Evolutionary conservation across 495 filamentous ascomycete species (phyloP).

Genomic region (Podospora anserina): DNA sequence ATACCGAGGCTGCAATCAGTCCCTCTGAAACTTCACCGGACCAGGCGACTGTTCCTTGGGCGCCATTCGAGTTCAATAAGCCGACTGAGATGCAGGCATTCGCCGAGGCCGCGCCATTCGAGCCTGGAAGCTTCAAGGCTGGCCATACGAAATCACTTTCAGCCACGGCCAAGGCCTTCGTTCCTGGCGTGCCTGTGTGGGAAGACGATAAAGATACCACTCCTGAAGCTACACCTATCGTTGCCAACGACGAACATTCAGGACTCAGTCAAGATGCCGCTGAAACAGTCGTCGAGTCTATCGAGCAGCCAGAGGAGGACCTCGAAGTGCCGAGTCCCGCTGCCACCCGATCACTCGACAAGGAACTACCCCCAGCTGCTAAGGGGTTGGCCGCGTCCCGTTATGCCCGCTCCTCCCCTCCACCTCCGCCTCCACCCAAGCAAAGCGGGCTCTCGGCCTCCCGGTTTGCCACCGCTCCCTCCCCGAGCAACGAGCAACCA

Average conservation of each 20-base stretch:
- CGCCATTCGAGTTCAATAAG: constrained; percentile 44
- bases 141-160: constrained; percentile 61
- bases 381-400: constrained; percentile 42
- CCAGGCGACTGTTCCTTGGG: constrained; percentile 39
- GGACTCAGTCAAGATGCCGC: constrained; percentile 9
- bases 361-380: constrained; percentile 14
- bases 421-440: constrained; percentile 32
- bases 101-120: constrained; percentile 41
- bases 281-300: constrained; percentile 16
- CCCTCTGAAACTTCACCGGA: constrained; percentile 43
- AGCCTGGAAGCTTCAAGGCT: constrained; percentile 37
- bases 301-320: constrained; percentile 21
- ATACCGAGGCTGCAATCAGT: constrained; percentile 48
- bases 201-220: constrained; percentile 31
- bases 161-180: constrained; percentile 65
- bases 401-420: constrained; percentile 37
- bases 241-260: constrained; percentile 27
- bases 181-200: constrained; percentile 52
- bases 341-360: not conserved
- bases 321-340: not conserved
- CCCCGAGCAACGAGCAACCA: constrained; percentile 25
- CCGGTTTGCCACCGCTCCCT: constrained; percentile 29
- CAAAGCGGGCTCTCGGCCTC: constrained; percentile 35
- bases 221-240: constrained; percentile 16
- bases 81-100: constrained; percentile 38